Percentiles rank a stretch among this genome's conserved stretches.
phyloP scores from a whole-genome alignment of 805 yeast species.

The Barnettozyma sp. region DNA sequence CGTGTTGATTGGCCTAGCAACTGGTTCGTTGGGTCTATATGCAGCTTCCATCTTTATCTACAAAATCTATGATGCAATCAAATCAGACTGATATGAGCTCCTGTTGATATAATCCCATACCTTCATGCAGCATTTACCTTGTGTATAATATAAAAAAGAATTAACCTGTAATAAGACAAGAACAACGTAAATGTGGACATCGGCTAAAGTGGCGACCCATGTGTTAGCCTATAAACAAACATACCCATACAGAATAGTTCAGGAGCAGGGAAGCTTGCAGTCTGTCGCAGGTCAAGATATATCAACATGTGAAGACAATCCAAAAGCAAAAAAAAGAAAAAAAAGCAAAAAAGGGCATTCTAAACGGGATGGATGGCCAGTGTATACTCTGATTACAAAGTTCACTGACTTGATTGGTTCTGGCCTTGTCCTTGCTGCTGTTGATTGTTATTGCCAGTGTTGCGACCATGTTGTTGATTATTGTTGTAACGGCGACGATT shows the following conservation, averaged over 20 bases:
- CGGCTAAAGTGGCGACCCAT: too few species aligned
- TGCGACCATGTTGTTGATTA: slow-evolving; percentile 4
- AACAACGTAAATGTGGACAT: too few species aligned
- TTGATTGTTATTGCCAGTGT: too few species aligned
- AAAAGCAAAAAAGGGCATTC: slow-evolving; percentile 3
- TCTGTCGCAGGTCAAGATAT: not conserved
- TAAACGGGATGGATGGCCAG: too few species aligned
- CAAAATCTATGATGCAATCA: slow-evolving; percentile 51
- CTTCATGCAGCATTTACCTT: too few species aligned
- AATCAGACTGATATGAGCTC: slow-evolving; percentile 49
- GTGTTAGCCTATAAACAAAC: too few species aligned
- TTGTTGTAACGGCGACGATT: slow-evolving; percentile 10
- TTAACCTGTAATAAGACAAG: too few species aligned
- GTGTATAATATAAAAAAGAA: too few species aligned
- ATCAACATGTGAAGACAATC: not conserved
- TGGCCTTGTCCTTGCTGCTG: slow-evolving; percentile 9
- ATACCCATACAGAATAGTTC: too few species aligned
- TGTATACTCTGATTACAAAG: slow-evolving; percentile 15
- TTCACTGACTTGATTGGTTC: slow-evolving; percentile 4
- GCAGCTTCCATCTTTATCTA: slow-evolving; percentile 62
- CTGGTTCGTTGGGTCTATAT: slow-evolving; percentile 69
- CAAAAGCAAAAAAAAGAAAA: not conserved
- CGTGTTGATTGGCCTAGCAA: slow-evolving; percentile 54
- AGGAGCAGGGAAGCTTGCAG: too few species aligned
- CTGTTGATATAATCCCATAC: too few species aligned